Base-by-base conservation (phyloP, 352 stramenopile species). In the Blastocystis sp. region DNA sequence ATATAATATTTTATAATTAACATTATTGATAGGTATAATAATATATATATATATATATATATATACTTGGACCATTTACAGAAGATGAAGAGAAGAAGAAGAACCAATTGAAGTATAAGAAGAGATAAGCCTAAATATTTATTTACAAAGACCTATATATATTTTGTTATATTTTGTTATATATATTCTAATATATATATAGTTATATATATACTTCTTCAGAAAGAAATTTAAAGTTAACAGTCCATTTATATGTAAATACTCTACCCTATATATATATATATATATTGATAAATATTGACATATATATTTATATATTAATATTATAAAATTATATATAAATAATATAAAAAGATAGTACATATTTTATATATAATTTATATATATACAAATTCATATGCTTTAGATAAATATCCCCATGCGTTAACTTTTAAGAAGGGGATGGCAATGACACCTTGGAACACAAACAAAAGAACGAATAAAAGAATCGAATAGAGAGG, bases 171-270 rank as follows among this genome's bases (percentile, higher is more conserved):
- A n/a, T n/a, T n/a, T n/a, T n/a, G n/a, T n/a, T n/a, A n/a, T n/a
- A n/a, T n/a, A n/a, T n/a, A n/a, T n/a, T n/a, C n/a, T n/a, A n/a
- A n/a, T n/a, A n/a, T n/a, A 16, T 1, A n/a, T 6, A 19, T 11
- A 13, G n/a, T 2, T n/a, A 11, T 16, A 18, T 13, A 21, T 23
- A 4, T 11, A 62, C 43, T 13, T 83, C 68, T 56, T 86, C 77
- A 32, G 69, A 65, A 31, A 91, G 58, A 57, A 90, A 88, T 55
- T 90, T 91, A 76, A 83, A 96, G 77, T 97, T 96, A 25, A 98
- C 90, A 10, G 89, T 96, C 89, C 89, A 97, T 72, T 93, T 84
- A 75, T 85, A 94, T 58, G 84, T 91, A 68, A 98, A 98, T 24
- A 95, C 85, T 30, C 91, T 82, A 64, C 77, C 23, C 44, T 55